phyloP scores from a whole-genome alignment of 78 protist genomes.

The Dictyostelium intermedium region DNA sequence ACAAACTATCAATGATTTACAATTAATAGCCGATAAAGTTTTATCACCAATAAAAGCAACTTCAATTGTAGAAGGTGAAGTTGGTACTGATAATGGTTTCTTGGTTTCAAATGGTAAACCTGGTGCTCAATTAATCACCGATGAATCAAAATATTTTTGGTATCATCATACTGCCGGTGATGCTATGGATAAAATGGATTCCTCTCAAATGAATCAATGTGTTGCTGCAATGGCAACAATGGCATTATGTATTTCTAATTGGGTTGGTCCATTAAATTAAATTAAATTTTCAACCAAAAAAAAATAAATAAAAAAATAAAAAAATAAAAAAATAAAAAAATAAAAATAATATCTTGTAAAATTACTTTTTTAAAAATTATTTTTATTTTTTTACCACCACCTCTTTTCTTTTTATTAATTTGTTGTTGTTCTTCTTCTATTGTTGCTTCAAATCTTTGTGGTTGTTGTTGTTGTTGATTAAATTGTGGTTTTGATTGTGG shows the following conservation, averaged over 20 bases:
- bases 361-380: not conserved
- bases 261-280: not conserved
- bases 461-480: conserved; percentile 23
- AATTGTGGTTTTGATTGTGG: not conserved
- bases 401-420: not conserved
- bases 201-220: conserved; percentile 56
- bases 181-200: conserved; percentile 67
- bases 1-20: not conserved
- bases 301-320: not conserved
- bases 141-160: conserved; percentile 76
- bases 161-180: conserved; percentile 90
- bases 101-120: conserved; percentile 35
- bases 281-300: too few species aligned
- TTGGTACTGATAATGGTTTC: conserved; percentile 57
- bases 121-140: conserved; percentile 47
- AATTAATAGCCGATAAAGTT: conserved; percentile 5
- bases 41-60: conserved; percentile 1
- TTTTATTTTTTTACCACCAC: not conserved
- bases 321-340: too few species aligned
- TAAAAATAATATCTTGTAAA: not conserved
- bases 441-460: not conserved
- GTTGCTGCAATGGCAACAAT: conserved; percentile 77
- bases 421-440: not conserved
- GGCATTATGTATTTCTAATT: conserved; percentile 65
- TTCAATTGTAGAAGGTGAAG: conserved; percentile 28